A percentile compares a stretch with the other conserved stretches of the same genome.
Conservation (phyloP, 768 basidiomycete genomes). For the Amanita pseudoporphyria region DNA sequence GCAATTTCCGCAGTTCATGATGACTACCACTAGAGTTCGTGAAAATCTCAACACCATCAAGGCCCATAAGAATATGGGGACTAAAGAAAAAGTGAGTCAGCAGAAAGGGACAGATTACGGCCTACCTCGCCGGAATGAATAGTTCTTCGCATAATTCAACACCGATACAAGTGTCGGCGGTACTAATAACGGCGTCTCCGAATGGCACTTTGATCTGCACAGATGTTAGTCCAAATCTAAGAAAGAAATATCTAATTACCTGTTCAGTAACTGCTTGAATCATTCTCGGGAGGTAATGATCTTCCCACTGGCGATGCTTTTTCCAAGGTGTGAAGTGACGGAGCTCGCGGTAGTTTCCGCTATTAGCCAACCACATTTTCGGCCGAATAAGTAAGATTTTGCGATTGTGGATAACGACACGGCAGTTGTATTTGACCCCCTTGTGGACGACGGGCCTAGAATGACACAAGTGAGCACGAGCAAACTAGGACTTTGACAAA, state of each 20-base stretch:
- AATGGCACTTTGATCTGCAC: slow-evolving; percentile 81
- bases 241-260: slow-evolving; percentile 27
- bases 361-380: slow-evolving; percentile 99
- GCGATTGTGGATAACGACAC: slow-evolving; percentile 77
- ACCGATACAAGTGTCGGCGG: slow-evolving; percentile 91
- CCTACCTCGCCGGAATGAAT: slow-evolving; percentile 93
- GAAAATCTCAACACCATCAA: slow-evolving; percentile 98
- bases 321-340: slow-evolving; percentile 93
- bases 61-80: slow-evolving; percentile 95
- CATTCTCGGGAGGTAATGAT: slow-evolving; percentile 85
- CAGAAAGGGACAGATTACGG: slow-evolving; percentile 9
- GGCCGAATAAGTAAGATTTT: slow-evolving; percentile 92
- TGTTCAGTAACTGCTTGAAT: slow-evolving; percentile 85
- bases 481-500: background rate
- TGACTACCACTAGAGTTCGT: slow-evolving; percentile 98
- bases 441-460: slow-evolving; percentile 95
- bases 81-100: slow-evolving; percentile 28
- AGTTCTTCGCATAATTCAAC: slow-evolving; percentile 96
- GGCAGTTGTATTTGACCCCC: slow-evolving; percentile 97
- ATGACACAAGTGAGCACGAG: background rate
- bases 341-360: slow-evolving; percentile 91
- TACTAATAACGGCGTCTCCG: slow-evolving; percentile 91
- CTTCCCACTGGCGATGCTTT: slow-evolving; percentile 84
- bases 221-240: background rate
- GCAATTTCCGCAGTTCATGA: slow-evolving; percentile 95